Evolutionary conservation across 2,329 filamentous ascomycete genomes (phyloP), one percentile per base, ranked within the genome.

Genomic region (Trichoderma semiorbis): DNA sequence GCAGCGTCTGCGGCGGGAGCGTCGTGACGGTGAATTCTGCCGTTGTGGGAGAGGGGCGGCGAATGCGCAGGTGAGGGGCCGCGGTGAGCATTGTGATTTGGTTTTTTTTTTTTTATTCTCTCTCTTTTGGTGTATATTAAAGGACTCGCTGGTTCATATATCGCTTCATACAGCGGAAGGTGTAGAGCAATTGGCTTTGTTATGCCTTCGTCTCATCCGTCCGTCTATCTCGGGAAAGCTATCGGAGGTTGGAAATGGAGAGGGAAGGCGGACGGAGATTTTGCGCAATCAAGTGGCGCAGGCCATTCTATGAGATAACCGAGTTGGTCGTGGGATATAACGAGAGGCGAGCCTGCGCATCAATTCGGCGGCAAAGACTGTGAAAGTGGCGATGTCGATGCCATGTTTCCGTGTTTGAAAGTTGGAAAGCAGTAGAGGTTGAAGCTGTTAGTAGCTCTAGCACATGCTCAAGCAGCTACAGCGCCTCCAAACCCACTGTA

Each of bases 1-100:
- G 77, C 18, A 87, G 73, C 0, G 86, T 87, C 5, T 83, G 79
- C 0, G 84, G 82, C 1, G 92, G 89, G 58, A 90, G 89, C 72
- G 95, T 98, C 43, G 95, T 96, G 70, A 98, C 93, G 34, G 92
- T 97, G 86, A 95, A 98, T 75, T 93, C 92, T 79, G 93, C 91
- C n/a, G 96, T 97, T 3, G 94, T 97, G 61, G 93, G 91, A 28
- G 96, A 95, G 64, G 93, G 92, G 26, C 90, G 88, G 75, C 89
- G 87, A 73, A 87, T 87, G 76, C 84, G 86, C 65, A 93, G 88
- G 75, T 87, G 87, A 11, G 89, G 88, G 1, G 84, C 77, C 24
- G 86, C 88, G 55, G 87, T 88, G 75, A 92, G 85, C 91, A 93
- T 93, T 65, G 75, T 79, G 62, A 32, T 60, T 2, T 11, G 6